Percentiles rank a stretch among this genome's conserved stretches.
Conservation (phyloP, 176 grass and related monocot genomes). For the Panicum miliaceum region DNA sequence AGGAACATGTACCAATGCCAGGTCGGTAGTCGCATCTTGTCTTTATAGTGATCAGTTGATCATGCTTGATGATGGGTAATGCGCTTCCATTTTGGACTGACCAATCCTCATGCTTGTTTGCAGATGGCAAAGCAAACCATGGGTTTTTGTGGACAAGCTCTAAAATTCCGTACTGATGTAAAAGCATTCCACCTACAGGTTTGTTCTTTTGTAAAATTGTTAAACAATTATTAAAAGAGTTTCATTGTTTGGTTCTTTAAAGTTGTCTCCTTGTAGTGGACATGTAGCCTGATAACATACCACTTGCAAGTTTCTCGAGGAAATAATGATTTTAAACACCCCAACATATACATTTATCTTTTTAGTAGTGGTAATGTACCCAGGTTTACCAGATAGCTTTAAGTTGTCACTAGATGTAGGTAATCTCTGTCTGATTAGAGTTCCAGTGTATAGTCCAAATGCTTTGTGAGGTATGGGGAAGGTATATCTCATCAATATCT, state of each 20-base stretch:
- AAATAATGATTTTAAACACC: not conserved
- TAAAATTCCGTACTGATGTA: conserved; percentile 82
- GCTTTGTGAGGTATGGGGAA: not conserved
- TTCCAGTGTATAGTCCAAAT: conserved; percentile 11
- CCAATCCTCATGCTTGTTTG: conserved; percentile 23
- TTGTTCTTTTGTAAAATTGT: conserved; percentile 40
- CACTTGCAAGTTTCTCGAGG: conserved; percentile 3
- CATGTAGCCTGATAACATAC: conserved; percentile 6
- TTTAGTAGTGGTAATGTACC: conserved; percentile 7
- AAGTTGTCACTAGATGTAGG: not conserved
- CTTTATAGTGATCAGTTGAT: conserved; percentile 25
- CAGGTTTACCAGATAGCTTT: not conserved
- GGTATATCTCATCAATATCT: not conserved
- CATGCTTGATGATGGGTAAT: conserved; percentile 14
- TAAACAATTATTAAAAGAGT: conserved; percentile 12
- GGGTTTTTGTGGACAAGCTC: conserved; percentile 89
- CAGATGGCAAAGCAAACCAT: conserved; percentile 99
- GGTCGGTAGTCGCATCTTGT: conserved; percentile 54
- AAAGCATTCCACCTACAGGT: conserved; percentile 98
- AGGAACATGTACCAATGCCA: conserved; percentile 99
- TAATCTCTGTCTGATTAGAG: conserved; percentile 4
- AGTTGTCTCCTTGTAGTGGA: not conserved
- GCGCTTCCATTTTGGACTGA: conserved; percentile 26
- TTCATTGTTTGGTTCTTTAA: conserved; percentile 21
- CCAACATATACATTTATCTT: not conserved